Conservation (phyloP, 805 yeast genomes). For the Nakazawaea pomicola region DNA sequence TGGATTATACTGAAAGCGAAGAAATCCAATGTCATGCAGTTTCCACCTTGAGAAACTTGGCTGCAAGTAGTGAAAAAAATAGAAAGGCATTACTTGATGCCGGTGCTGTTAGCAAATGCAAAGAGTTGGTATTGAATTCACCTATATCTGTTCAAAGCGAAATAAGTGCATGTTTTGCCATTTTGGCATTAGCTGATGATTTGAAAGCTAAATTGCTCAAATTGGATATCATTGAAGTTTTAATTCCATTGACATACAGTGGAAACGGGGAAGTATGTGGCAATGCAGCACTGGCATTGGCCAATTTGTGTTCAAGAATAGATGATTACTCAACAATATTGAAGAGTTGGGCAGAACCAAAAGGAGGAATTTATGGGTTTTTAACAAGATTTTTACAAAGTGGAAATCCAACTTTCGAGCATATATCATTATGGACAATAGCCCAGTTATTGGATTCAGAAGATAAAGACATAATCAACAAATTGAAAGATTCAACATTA, state of each 20-base stretch:
- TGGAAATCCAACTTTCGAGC: constrained; percentile 92
- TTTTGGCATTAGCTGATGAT: constrained; percentile 93
- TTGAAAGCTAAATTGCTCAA: constrained; percentile 80
- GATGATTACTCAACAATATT: constrained; percentile 76
- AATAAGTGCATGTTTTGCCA: constrained; percentile 95
- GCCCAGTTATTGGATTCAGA: constrained; percentile 88
- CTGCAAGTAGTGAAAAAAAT: constrained; percentile 92
- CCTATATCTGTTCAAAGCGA: constrained; percentile 95
- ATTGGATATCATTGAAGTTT: constrained; percentile 78
- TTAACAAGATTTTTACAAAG: constrained; percentile 73
- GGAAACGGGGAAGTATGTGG: constrained; percentile 94
- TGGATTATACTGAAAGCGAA: constrained; percentile 82
- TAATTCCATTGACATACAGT: constrained; percentile 86
- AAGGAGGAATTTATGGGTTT: constrained; percentile 83
- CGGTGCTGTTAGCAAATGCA: constrained; percentile 92
- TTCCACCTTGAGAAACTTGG: constrained; percentile 90
- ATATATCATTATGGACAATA: constrained; percentile 96
- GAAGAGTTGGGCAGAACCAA: constrained; percentile 72
- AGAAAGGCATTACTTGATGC: constrained; percentile 89
- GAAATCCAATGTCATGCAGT: constrained; percentile 99
- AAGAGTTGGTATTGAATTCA: constrained; percentile 75
- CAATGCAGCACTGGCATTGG: constrained; percentile 96
- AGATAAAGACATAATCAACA: constrained; percentile 50
- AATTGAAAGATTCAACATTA: constrained; percentile 16
- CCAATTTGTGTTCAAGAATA: constrained; percentile 89